phyloP scores from a whole-genome alignment of 495 filamentous ascomycete genomes.

The Annulohypoxylon nitens region DNA sequence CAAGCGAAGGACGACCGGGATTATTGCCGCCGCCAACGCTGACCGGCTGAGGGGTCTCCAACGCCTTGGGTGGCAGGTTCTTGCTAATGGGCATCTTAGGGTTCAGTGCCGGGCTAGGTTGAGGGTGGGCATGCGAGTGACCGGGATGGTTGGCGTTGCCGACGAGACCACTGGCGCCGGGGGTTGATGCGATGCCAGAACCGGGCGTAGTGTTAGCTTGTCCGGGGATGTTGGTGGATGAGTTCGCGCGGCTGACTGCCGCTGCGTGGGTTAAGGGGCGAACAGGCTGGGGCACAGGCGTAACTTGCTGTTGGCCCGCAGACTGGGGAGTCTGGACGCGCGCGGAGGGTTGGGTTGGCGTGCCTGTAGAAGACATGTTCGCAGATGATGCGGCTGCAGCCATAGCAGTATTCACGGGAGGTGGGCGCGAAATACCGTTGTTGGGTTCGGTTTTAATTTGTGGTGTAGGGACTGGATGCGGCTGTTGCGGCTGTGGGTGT shows the following conservation, averaged over 20 bases:
- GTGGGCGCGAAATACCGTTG: constrained; percentile 53
- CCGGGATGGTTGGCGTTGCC: constrained; percentile 56
- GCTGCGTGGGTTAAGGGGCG: constrained; percentile 63
- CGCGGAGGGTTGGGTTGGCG: constrained; percentile 59
- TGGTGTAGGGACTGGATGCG: constrained; percentile 42
- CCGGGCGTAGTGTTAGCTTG: constrained; percentile 54
- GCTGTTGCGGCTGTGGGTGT: constrained; percentile 35
- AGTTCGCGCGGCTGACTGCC: constrained; percentile 60
- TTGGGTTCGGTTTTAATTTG: constrained; percentile 58
- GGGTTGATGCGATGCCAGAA: constrained; percentile 42
- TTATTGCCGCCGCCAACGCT: constrained; percentile 67
- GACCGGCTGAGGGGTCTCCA: constrained; percentile 77
- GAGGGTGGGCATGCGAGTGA: constrained; percentile 70
- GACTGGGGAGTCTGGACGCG: constrained; percentile 63
- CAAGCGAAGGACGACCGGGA: constrained; percentile 78
- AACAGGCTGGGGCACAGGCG: constrained; percentile 44
- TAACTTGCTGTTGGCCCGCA: constrained; percentile 58
- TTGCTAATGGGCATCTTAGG: constrained; percentile 83
- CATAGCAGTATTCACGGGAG: constrained; percentile 62
- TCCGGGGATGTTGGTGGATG: constrained; percentile 48
- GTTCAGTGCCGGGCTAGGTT: constrained; percentile 59
- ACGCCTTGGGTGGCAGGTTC: constrained; percentile 71
- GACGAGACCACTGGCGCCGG: constrained; percentile 47
- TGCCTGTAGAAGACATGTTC: constrained; percentile 56
- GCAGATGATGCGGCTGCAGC: constrained; percentile 54